phyloP scores from a whole-genome alignment of 1,139 yeast genomes.

The Saccharomyces hybrid region DNA sequence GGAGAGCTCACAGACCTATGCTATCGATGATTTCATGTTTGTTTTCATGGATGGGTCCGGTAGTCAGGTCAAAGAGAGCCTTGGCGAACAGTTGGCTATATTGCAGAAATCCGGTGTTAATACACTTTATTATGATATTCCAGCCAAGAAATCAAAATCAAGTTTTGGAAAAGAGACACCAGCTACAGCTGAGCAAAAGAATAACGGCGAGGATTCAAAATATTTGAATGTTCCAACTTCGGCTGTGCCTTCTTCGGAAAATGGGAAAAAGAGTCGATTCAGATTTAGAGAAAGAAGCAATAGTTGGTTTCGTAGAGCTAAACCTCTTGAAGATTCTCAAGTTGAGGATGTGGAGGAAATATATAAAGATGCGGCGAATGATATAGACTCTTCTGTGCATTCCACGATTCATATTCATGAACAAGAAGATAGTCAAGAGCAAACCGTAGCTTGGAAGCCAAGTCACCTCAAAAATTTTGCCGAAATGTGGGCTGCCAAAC shows the following conservation, averaged over 20 bases:
- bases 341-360: not conserved
- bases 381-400: not conserved
- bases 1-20: constrained; percentile 44
- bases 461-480: constrained; percentile 36
- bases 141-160: constrained; percentile 13
- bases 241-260: not conserved
- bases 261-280: not conserved
- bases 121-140: constrained; percentile 3
- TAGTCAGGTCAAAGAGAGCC: constrained; percentile 16
- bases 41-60: constrained; percentile 50
- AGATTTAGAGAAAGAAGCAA: constrained; percentile 2
- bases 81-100: constrained; percentile 12
- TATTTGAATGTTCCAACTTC: not conserved
- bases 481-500: constrained; percentile 56
- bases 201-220: not conserved
- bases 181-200: not conserved
- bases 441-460: constrained; percentile 23
- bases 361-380: constrained; percentile 1
- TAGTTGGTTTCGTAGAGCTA: not conserved
- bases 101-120: constrained; percentile 11
- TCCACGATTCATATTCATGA: not conserved
- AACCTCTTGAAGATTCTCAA: not conserved
- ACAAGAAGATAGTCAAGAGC: constrained; percentile 5
- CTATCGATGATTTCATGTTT: constrained; percentile 59
- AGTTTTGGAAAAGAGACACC: constrained; percentile 5